Conservation (phyloP, 2,329 filamentous ascomycete species). For the Cryoendolithus antarcticus region DNA sequence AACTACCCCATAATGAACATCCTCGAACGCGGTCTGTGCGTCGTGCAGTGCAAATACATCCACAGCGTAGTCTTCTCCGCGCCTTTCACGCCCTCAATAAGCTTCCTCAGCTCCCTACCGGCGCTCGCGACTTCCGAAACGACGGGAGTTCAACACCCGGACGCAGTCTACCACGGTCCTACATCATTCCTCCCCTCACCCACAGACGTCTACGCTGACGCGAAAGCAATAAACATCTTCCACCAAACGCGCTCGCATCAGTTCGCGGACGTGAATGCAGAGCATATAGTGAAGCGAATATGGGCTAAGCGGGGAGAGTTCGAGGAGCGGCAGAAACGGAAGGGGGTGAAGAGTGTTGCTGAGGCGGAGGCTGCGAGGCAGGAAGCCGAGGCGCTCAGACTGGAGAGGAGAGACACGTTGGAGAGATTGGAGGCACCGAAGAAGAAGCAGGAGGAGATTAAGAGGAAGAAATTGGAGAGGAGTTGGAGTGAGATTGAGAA, state of each 20-base stretch:
- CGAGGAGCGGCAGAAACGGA: conserved; percentile 80
- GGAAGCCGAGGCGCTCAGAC: conserved; percentile 13
- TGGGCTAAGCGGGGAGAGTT: conserved; percentile 76
- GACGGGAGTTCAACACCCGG: conserved; percentile 44
- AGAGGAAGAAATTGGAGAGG: conserved; percentile 11
- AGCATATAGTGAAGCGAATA: conserved; percentile 82
- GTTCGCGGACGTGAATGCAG: conserved; percentile 81
- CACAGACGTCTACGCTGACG: conserved; percentile 52
- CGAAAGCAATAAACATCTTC: conserved; percentile 77
- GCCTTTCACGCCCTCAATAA: conserved; percentile 70
- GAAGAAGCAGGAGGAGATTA: conserved; percentile 3
- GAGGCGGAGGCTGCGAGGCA: conserved; percentile 42
- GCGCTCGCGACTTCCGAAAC: conserved; percentile 37
- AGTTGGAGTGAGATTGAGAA: conserved; percentile 26
- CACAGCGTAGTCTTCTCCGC: conserved; percentile 80
- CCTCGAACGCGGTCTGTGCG: conserved; percentile 88
- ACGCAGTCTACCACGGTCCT: conserved; percentile 88
- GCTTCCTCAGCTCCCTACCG: conserved; percentile 65
- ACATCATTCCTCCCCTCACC: conserved; percentile 66
- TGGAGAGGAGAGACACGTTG: conserved; percentile 13
- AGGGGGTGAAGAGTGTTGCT: conserved; percentile 70
- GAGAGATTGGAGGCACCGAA: conserved; percentile 9
- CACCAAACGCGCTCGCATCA: conserved; percentile 62
- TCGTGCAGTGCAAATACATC: conserved; percentile 89
- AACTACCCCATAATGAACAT: conserved; percentile 99